These are phyloP conservation scores for Melanogaster broomeanus DNA, from an alignment of 768 basidiomycete genomes.

Conservation along the genomic window DNA sequence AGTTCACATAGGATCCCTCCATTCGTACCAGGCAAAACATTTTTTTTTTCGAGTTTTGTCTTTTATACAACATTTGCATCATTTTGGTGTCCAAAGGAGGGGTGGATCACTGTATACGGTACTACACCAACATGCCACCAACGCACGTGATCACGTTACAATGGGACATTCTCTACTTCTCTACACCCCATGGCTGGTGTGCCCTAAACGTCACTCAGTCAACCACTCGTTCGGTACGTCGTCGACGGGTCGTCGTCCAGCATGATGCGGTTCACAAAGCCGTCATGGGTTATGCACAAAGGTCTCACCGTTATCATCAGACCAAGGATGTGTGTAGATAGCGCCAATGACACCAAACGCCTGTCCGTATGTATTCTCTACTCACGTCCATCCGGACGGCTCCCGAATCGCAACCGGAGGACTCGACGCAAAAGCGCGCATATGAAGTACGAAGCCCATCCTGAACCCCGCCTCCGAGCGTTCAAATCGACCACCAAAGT, in stretches of 20 bases:
- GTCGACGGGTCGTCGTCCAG: background rate
- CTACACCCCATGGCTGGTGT: no score
- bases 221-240: background rate
- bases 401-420: slow-evolving; percentile 97
- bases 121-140: no score
- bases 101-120: no score
- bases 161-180: no score
- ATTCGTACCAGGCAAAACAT: no score
- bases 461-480: slow-evolving; percentile 69
- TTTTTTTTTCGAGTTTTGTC: no score
- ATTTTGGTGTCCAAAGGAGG: no score
- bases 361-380: slow-evolving; percentile 89
- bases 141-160: background rate
- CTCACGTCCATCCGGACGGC: slow-evolving; percentile 94
- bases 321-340: slow-evolving; percentile 29
- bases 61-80: no score
- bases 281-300: slow-evolving; percentile 84
- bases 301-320: slow-evolving; percentile 35
- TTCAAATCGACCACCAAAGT: slow-evolving; percentile 76
- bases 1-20: no score
- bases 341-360: slow-evolving; percentile 57
- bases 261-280: slow-evolving; percentile 84
- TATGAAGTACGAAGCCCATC: slow-evolving; percentile 97
- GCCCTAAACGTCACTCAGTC: background rate
- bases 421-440: slow-evolving; percentile 91